Base-by-base conservation (phyloP, 139 green algal genomes). In the Pycnococcus provasolii region DNA sequence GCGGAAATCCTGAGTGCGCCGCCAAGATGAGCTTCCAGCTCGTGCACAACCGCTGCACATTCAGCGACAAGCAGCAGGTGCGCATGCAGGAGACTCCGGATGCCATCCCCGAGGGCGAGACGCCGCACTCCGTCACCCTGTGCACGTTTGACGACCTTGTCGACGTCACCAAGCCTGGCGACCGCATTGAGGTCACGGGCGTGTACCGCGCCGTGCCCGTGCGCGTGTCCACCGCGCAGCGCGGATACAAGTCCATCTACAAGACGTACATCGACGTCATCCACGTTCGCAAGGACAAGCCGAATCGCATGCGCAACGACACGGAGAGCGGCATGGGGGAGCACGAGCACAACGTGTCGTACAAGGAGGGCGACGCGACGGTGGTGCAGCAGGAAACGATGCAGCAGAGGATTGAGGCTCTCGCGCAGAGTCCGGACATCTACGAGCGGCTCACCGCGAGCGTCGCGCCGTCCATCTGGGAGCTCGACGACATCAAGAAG, bases 401-500 rank as follows among this genome's bases (percentile, higher is more conserved):
- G 40, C 15, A 41, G n/a, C 57, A 62, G 26, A 26, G 26, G 62
- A 57, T 73, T 2, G 42, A 62, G 46, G 68, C 60, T 26, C 43
- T 82, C 40, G 54, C 59, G 13, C 50, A 42, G 46, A 77, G 89
- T 48, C 86, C 87, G 2, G 72, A 88, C 53, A 85, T 97, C 58
- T 96, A 96, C 72, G 78, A 92, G 43, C 86, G 83, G 45, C 82
- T 99, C 58, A 73, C 86, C 2, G 77, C 75, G 43, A 91, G 80
- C 26, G 58, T 99, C 1, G 92, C 93, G 44, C 93, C 93, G 46
- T 91, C 85, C 67, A 94, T 99, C 66, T 97, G 87, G 82, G 90
- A 96, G 79, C 87, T 99, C 80, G 93, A 97, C 45, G 90, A 98
- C 70, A 83, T 98, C 62, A 99, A 99, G 81, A 91, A 91, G 67